Base-by-base conservation (phyloP, 345 rosid species). In the Boechera retrofracta region DNA sequence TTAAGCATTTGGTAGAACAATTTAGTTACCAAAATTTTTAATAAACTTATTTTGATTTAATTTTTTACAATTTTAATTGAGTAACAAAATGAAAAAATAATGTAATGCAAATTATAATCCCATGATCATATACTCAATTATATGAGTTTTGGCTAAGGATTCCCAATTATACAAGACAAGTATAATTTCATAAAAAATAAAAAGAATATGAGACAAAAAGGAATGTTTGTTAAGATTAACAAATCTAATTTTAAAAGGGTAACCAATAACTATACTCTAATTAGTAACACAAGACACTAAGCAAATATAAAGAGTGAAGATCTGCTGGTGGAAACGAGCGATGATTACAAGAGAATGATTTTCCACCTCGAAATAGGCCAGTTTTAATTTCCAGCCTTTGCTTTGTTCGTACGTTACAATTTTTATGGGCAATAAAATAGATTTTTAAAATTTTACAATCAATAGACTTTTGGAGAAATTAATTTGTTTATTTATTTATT, bases 281-380 rank as follows among this genome's bases (percentile, higher is more conserved):
- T 18, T 57, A 77, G 77, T 59, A 65, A 78, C 67, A 57, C 56
- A 58, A 48, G 77, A 71, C 67, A 71, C 21, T 55, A 71, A 39
- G 72, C 72, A 71, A 57, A 64, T 54, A 29, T 49, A 21, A 59
- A 51, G 47, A 58, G 55, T 10, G 51, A 24, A 69, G 45, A 68
- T 67, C 11, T 75, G 70, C 44, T 77, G 65, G 66, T 35, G 71
- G 70, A 41, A 51, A 48, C 32, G 69, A 70, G 68, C 81, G 81
- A 78, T 78, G 62, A 72, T 78, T 77, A 72, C 81, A 57, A 72
- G 77, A 72, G 73, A 78, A 65, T 72, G 77, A 78, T 78, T 72
- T 78, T 49, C 24, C 44, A 78, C 77, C 81, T 72, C 49, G 48
- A 78, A 78, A 65, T 72, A 65, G 68, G 9, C 24, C 63, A 33